Conservation (phyloP, 2,329 filamentous ascomycete genomes). For the Metarhizium album region DNA sequence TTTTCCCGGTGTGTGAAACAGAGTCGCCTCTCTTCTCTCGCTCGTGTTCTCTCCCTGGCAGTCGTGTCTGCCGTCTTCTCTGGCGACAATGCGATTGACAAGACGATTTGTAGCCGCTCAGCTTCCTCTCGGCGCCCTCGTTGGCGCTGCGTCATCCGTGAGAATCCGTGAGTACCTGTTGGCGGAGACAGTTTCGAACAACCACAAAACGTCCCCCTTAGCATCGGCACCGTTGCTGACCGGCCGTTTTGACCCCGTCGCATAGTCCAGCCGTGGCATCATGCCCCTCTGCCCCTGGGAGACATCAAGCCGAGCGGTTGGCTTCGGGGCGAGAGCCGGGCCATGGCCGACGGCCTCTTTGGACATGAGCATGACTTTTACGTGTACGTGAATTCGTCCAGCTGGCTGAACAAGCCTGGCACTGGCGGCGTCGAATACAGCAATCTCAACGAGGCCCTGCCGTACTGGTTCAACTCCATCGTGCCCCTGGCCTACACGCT, state of each 20-base stretch:
- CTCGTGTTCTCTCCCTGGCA: too few relatives aligned
- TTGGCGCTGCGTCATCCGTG: background rate
- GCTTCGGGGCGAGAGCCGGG: conserved; percentile 36
- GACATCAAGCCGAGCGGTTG: conserved; percentile 39
- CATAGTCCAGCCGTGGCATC: conserved; percentile 13
- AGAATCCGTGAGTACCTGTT: conserved; percentile 3
- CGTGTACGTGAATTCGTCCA: conserved; percentile 35
- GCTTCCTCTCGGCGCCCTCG: conserved; percentile 1
- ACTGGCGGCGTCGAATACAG: conserved; percentile 41
- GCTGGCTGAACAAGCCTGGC: conserved; percentile 27
- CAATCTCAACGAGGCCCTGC: conserved; percentile 42
- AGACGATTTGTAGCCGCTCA: conserved; percentile 1
- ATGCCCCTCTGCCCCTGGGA: conserved; percentile 30
- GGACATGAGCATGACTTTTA: conserved; percentile 46
- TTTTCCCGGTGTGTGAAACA: background rate
- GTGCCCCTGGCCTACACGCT: conserved; percentile 44
- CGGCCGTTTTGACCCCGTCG: background rate
- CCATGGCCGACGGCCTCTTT: conserved; percentile 38
- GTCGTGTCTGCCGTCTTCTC: background rate
- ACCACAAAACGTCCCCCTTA: background rate
- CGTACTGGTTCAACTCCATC: conserved; percentile 51
- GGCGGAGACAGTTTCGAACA: background rate
- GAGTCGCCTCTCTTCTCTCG: background rate
- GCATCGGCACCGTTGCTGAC: background rate
- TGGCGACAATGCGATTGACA: conserved; percentile 2